Percentiles rank a stretch among this genome's conserved stretches.
These are phyloP conservation scores for Ligustrum vulgare DNA, from an alignment of 257 asterid species.

Conservation along the genomic window DNA sequence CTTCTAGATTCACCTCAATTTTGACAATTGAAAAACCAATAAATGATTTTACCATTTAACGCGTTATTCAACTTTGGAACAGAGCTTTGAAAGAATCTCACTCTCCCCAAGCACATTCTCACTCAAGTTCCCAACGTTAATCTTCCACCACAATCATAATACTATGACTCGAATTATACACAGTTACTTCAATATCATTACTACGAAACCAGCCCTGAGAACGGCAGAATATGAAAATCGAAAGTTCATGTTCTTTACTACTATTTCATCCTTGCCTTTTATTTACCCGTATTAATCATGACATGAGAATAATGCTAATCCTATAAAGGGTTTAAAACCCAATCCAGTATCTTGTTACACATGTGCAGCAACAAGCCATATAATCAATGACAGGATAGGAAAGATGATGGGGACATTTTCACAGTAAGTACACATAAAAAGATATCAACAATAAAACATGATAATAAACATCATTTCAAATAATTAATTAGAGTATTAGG, in stretches of 20 bases:
- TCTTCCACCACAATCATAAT: background rate
- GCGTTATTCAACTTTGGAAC: background rate
- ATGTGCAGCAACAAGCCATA: background rate
- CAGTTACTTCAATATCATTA: background rate
- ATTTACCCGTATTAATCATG: background rate
- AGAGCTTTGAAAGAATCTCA: background rate
- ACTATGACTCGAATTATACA: background rate
- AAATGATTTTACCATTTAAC: background rate
- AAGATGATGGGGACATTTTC: background rate
- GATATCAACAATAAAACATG: constrained; percentile 8
- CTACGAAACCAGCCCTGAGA: background rate
- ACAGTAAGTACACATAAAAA: background rate
- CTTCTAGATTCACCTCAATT: background rate
- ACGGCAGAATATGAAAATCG: background rate
- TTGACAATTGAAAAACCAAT: background rate
- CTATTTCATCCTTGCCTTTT: background rate
- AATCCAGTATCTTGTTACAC: background rate
- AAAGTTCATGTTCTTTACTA: background rate
- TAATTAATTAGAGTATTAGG: constrained; percentile 7
- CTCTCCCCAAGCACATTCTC: background rate
- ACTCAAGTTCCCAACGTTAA: background rate
- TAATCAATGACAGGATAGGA: background rate
- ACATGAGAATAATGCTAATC: background rate
- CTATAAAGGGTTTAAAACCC: constrained; percentile 4
- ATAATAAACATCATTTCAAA: constrained; percentile 5